These are phyloP conservation scores for Globomyces sp. DNA, from an alignment of 371 early-diverging fungal genomes.

Conservation along the genomic window DNA sequence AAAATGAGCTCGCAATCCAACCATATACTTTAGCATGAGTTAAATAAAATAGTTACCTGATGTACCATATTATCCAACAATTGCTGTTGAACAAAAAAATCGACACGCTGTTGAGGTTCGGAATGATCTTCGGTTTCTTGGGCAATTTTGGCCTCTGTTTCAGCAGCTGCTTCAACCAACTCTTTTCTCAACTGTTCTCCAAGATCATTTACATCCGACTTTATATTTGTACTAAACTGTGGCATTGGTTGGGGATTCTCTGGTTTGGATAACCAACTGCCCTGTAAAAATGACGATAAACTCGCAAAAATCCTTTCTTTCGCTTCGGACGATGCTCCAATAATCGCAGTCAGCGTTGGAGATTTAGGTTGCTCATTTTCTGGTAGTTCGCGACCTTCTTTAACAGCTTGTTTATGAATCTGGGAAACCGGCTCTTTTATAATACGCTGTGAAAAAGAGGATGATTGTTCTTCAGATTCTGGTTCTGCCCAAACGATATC, in stretches of 20 bases:
- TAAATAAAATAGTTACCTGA: slow-evolving; percentile 12
- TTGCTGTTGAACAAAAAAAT: slow-evolving; percentile 40
- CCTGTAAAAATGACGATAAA: neutral
- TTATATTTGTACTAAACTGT: neutral
- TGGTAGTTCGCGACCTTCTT: slow-evolving; percentile 5
- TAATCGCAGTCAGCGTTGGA: neutral
- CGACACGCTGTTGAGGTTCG: slow-evolving; percentile 24
- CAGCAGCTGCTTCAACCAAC: slow-evolving; percentile 28
- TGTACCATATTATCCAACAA: slow-evolving; percentile 40
- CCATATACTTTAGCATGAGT: slow-evolving; percentile 30
- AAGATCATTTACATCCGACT: slow-evolving; percentile 11
- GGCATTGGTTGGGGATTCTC: neutral
- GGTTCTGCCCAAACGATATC: neutral
- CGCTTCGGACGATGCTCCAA: neutral
- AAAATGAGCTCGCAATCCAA: slow-evolving; percentile 45
- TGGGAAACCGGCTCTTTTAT: slow-evolving; percentile 3
- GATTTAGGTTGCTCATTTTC: no score
- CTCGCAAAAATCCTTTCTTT: slow-evolving; percentile 8
- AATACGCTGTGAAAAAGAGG: neutral
- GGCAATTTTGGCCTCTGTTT: slow-evolving; percentile 8
- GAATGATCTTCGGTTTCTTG: slow-evolving; percentile 10
- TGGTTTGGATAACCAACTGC: neutral
- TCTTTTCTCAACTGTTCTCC: slow-evolving; percentile 27
- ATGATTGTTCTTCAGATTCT: neutral
- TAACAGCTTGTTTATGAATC: neutral